A percentile compares a stretch with the other conserved stretches of the same genome.
These are phyloP conservation scores for Oryza meyeriana DNA, from an alignment of 176 grass and related monocot genomes.

Conservation along the genomic window DNA sequence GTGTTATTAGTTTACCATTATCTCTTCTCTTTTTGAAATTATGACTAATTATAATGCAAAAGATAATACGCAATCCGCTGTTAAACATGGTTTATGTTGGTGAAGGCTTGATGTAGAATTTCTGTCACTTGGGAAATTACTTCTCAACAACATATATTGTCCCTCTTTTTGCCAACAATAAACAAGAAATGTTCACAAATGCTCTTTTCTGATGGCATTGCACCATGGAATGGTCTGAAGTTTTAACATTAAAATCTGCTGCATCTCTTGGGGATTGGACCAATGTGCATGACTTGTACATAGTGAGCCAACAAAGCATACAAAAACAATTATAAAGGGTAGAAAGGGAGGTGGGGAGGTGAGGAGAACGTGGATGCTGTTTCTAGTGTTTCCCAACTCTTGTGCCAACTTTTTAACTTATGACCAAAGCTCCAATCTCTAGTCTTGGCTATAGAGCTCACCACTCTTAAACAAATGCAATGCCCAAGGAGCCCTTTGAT, in stretches of 20 bases:
- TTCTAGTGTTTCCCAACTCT: constrained; percentile 96
- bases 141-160: not conserved
- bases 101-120: not conserved
- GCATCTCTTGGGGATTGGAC: constrained; percentile 50
- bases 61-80: not conserved
- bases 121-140: not conserved
- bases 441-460: constrained; percentile 59
- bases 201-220: constrained; percentile 7
- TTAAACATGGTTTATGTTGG: constrained; percentile 5
- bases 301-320: constrained; percentile 45
- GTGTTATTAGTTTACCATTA: not conserved
- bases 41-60: not conserved
- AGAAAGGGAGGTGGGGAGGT: constrained; percentile 46
- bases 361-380: constrained; percentile 99
- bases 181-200: constrained; percentile 25
- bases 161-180: not conserved
- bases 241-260: constrained; percentile 38
- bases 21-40: not conserved
- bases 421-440: constrained; percentile 69
- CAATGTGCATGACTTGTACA: constrained; percentile 49
- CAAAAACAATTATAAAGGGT: constrained; percentile 52
- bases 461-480: constrained; percentile 53
- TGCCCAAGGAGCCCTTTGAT: constrained; percentile 68
- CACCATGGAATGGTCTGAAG: constrained; percentile 25
- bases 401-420: constrained; percentile 62